Conservation (phyloP, 371 early-diverging fungal species). For the Zychaea mexicana region DNA sequence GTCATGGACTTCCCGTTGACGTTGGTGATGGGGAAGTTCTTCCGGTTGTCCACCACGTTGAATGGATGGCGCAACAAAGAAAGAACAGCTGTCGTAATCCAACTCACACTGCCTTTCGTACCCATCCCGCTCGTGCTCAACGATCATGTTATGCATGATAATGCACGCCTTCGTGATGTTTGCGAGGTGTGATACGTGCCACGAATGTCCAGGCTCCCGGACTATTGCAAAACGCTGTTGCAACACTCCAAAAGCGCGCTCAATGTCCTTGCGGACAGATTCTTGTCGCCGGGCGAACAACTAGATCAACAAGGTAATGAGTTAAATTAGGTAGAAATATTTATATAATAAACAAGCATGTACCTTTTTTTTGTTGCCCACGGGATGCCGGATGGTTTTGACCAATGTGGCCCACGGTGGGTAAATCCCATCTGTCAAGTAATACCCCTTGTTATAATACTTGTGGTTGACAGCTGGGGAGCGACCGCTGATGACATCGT, state of each 20-base stretch:
- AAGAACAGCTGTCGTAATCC: background rate
- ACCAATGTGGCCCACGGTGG: background rate
- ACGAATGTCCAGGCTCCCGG: background rate
- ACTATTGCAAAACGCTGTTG: background rate
- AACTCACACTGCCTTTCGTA: background rate
- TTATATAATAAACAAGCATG: background rate
- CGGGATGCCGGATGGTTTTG: background rate
- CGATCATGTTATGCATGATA: constrained; percentile 1
- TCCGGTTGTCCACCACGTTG: background rate
- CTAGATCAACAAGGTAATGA: background rate
- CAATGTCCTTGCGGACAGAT: background rate
- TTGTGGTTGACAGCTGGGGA: no score
- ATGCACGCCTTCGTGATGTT: background rate
- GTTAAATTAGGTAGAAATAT: background rate
- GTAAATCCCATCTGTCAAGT: background rate
- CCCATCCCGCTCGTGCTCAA: background rate
- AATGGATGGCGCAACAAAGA: background rate
- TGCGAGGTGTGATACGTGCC: background rate
- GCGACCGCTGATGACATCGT: background rate
- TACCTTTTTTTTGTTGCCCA: background rate
- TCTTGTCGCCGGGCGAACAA: background rate
- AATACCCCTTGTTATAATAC: background rate
- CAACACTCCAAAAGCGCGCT: background rate
- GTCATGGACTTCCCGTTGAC: background rate
- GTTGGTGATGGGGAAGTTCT: background rate